These are phyloP conservation scores for Capsicum baccatum DNA, from an alignment of 257 asterid genomes.

Conservation along the genomic window DNA sequence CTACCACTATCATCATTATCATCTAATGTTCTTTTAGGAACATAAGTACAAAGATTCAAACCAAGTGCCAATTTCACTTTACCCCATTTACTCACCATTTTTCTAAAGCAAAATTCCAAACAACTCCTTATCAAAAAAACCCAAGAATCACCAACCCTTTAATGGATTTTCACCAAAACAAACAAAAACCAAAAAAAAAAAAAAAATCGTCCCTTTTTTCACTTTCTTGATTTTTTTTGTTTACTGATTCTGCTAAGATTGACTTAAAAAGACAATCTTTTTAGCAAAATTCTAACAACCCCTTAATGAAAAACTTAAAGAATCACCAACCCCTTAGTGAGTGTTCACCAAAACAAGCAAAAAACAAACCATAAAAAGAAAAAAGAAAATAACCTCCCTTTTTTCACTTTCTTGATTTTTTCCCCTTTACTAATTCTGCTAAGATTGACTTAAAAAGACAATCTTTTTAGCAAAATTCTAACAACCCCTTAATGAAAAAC, in stretches of 20 bases:
- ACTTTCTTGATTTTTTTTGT: background rate
- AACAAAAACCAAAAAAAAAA: background rate
- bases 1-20: constrained; percentile 41
- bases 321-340: background rate
- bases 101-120: background rate
- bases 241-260: background rate
- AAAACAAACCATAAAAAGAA: background rate
- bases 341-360: background rate
- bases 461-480: background rate
- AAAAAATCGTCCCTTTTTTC: background rate
- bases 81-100: constrained; percentile 94
- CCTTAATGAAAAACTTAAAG: constrained; percentile 36
- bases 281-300: constrained; percentile 13
- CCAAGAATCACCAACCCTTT: constrained; percentile 27
- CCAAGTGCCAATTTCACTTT: constrained; percentile 88
- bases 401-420: background rate
- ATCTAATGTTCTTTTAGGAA: constrained; percentile 54
- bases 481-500: constrained; percentile 35
- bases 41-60: constrained; percentile 69
- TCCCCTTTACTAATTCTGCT: background rate
- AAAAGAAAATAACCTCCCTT: background rate
- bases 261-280: constrained; percentile 11
- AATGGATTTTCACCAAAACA: background rate
- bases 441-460: constrained; percentile 26
- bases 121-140: constrained; percentile 35